Conservation (phyloP, 352 stramenopile species). For the Aphanomyces invadans region DNA sequence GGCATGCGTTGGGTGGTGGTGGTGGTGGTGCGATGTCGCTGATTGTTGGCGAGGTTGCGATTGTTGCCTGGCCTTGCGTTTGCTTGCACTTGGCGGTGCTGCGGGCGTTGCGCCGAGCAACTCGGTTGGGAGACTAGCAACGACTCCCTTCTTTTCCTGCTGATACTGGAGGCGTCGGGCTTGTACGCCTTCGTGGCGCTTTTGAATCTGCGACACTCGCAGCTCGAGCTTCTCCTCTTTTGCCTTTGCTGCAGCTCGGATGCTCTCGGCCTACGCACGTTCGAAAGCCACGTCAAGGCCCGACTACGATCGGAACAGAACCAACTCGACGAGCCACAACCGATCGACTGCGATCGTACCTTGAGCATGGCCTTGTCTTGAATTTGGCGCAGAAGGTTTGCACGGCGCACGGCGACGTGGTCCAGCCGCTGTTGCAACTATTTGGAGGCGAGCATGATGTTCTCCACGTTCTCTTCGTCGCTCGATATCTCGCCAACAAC, state of each 20-base stretch:
- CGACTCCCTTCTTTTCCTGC: constrained; percentile 12
- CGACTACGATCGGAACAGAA: too few relatives aligned
- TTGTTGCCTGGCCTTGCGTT: neutral
- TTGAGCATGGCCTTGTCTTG: constrained; percentile 22
- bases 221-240: constrained; percentile 15
- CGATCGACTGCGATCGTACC: neutral
- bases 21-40: neutral
- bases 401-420: constrained; percentile 15
- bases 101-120: neutral
- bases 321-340: neutral
- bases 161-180: constrained; percentile 19
- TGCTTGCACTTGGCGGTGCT: neutral
- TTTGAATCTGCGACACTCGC: constrained; percentile 13
- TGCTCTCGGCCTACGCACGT: constrained; percentile 22
- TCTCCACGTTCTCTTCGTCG: neutral
- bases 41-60: too few relatives aligned
- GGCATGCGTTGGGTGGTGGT: neutral
- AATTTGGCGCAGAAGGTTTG: constrained; percentile 15
- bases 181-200: constrained; percentile 19
- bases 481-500: too few relatives aligned
- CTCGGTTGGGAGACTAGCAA: neutral
- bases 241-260: constrained; percentile 16
- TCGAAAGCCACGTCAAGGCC: too few relatives aligned
- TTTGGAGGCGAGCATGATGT: neutral
- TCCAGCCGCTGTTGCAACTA: constrained; percentile 22